Evolutionary conservation across 2,329 filamentous ascomycete species (phyloP), one percentile per base, ranked within the genome.

Genomic region (Biscogniauxia marginata): DNA sequence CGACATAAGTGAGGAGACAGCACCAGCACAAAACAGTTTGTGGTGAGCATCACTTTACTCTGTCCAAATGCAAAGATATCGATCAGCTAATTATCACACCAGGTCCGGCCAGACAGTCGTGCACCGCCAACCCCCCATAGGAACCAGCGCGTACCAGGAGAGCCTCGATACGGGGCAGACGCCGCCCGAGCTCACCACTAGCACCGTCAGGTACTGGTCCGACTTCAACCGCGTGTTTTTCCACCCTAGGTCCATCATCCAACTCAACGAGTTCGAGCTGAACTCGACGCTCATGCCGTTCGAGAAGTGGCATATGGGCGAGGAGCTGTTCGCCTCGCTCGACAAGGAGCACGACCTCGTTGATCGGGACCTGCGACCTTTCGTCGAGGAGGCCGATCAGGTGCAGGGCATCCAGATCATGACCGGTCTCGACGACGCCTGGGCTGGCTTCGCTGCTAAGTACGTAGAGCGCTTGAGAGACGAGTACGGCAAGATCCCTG

Each of bases 151-250:
- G 48, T 98, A 96, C 71, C 91, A 96, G 68, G 81, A 84, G 67
- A 88, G 86, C 61, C 84, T 98, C 3, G 90, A 97, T 64, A 75
- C 84, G 24, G 92, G 91, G 20, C 70, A 82, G 4, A 72, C 83
- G 3, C 80, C 87, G 5, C 83, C 89, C 0, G 75, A 79, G 52
- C 80, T 96, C 19, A 88, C 82, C 1, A 79, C 85, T 1, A 83
- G 86, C 6, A 83, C 84, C 9, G 89, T 98, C n/a, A 85, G 91
- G 53, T 98, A 95, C 75, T 99, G 95, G 93, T 96, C 92, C 25
- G 95, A 99, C 73, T 98, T 92, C 74, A 96, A 91, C 64, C 85
- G 91, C 22, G 84, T 95, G n/a, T 99, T 86, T 74, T 97, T 90
- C 70, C 93, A 98, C 70, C 95, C 95, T 7, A 85, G 84, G 53